Conservation (phyloP, 2,329 filamentous ascomycete species). For the Aureobasidium sp. region DNA sequence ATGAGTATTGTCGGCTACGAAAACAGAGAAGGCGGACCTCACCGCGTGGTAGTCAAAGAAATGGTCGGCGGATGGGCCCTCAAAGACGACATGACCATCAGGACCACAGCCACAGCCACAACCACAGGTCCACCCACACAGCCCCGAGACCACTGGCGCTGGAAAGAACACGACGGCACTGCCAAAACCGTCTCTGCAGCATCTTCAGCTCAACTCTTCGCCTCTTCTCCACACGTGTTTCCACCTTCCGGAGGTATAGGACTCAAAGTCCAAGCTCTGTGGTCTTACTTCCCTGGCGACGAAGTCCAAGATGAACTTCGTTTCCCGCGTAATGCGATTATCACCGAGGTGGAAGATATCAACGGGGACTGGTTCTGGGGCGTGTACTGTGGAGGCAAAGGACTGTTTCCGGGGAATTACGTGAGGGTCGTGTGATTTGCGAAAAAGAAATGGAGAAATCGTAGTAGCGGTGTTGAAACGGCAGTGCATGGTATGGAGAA, state of each 20-base stretch:
- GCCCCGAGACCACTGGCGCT: conserved; percentile 24
- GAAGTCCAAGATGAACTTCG: conserved; percentile 65
- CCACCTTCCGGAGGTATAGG: conserved; percentile 73
- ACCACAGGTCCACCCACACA: too few species aligned
- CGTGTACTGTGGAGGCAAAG: conserved; percentile 71
- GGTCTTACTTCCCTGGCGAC: conserved; percentile 68
- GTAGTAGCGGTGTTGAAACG: neutral
- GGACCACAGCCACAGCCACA: too few species aligned
- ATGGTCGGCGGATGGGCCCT: conserved; percentile 71
- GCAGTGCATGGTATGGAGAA: neutral
- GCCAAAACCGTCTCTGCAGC: neutral
- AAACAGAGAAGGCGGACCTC: conserved; percentile 58
- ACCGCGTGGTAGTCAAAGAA: conserved; percentile 61
- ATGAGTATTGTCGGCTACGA: conserved; percentile 77
- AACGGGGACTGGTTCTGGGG: conserved; percentile 91
- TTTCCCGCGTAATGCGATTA: conserved; percentile 77
- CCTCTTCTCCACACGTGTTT: conserved; percentile 35
- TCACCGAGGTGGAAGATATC: conserved; percentile 75
- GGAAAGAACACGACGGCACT: conserved; percentile 30
- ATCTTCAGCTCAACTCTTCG: neutral
- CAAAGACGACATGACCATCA: conserved; percentile 36
- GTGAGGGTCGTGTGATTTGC: conserved; percentile 43
- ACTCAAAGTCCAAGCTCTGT: conserved; percentile 55
- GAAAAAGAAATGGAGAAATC: neutral
- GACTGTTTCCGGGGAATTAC: conserved; percentile 75